Evolutionary conservation across 805 yeast species (phyloP).

Genomic region (Ogataea methanolica): DNA sequence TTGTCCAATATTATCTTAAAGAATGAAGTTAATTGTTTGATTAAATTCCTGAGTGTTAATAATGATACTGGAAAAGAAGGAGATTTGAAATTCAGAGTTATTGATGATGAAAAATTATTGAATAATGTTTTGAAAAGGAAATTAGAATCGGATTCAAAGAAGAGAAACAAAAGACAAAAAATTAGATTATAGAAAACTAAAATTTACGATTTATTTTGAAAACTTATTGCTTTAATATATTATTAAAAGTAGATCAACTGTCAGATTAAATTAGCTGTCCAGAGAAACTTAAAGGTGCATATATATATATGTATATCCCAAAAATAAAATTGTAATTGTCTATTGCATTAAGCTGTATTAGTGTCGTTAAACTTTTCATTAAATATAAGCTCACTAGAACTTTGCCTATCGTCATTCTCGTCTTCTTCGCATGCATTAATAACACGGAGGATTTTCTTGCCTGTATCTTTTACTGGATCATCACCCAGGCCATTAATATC

Average conservation of each 20-base stretch:
- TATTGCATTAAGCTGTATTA: not conserved
- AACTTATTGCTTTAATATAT: too few relatives aligned
- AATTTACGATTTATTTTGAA: too few relatives aligned
- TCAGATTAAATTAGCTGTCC: too few relatives aligned
- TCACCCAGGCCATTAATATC: not conserved
- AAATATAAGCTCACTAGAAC: too few relatives aligned
- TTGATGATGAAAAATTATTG: constrained; percentile 57
- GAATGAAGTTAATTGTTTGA: constrained; percentile 52
- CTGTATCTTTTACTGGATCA: not conserved
- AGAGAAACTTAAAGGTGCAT: not conserved
- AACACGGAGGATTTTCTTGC: not conserved
- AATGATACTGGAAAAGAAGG: constrained; percentile 20
- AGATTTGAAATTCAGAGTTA: constrained; percentile 32
- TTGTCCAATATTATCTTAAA: constrained; percentile 54
- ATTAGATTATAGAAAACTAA: constrained; percentile 1
- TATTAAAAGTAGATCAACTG: too few relatives aligned
- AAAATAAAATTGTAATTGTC: not conserved
- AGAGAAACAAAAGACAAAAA: constrained; percentile 23
- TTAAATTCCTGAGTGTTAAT: constrained; percentile 27
- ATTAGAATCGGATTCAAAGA: constrained; percentile 23
- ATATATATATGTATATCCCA: not conserved
- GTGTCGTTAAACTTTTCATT: too few relatives aligned
- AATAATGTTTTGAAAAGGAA: constrained; percentile 56
- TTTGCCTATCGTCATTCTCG: not conserved
- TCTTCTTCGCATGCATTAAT: constrained; percentile 1